phyloP scores from a whole-genome alignment of 2,329 filamentous ascomycete species.

The Colletotrichum sp. region DNA sequence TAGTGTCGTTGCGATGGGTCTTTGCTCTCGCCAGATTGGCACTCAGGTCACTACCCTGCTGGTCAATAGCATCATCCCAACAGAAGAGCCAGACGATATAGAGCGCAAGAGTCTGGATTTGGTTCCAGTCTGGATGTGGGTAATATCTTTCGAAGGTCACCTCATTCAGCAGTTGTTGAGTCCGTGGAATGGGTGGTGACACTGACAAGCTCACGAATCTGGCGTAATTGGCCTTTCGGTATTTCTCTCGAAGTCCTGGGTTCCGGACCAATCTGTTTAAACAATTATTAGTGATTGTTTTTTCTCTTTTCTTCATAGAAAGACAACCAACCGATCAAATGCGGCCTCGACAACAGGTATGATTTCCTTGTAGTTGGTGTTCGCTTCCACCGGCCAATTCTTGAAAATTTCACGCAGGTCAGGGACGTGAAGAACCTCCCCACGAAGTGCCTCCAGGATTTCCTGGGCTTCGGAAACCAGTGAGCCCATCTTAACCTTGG shows the following conservation, averaged over 20 bases:
- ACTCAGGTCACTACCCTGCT: conserved; percentile 29
- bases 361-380: conserved; percentile 25
- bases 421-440: conserved; percentile 30
- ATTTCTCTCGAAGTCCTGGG: not conserved
- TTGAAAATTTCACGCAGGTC: conserved; percentile 27
- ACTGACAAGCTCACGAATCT: conserved; percentile 13
- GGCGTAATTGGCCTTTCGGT: conserved; percentile 3
- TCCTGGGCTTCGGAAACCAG: not conserved
- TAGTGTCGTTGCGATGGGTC: conserved; percentile 26
- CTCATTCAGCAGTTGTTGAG: not conserved
- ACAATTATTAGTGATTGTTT: not conserved
- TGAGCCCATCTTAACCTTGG: not conserved
- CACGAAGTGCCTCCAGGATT: conserved; percentile 26
- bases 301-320: not conserved
- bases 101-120: conserved; percentile 26
- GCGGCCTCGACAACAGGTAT: conserved; percentile 22
- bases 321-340: not conserved
- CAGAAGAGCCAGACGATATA: conserved; percentile 33
- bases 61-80: conserved; percentile 37
- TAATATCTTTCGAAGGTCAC: conserved; percentile 18
- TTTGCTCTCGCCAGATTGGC: conserved; percentile 28
- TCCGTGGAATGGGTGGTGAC: not conserved
- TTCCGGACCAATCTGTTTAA: not conserved
- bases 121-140: conserved; percentile 21
- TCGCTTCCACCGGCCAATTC: conserved; percentile 27